Evolutionary conservation across 805 yeast species (phyloP), one percentile per base, ranked within the genome.

Genomic region (Monosporozyma unispora): DNA sequence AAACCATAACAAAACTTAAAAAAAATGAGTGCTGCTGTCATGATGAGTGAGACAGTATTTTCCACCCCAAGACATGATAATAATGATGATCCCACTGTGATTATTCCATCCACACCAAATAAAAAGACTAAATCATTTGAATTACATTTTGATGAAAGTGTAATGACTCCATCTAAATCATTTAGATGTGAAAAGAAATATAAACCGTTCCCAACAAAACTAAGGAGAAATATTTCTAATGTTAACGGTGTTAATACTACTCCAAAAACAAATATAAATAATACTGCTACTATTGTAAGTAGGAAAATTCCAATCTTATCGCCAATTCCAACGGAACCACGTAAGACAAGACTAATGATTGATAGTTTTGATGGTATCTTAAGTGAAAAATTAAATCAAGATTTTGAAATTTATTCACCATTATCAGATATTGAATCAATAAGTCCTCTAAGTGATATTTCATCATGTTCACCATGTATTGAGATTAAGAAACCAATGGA

Each of bases 381-480:
- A 22, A 43, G 54, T 28, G 31, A 31, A 1, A 50, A 48, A 29
- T 44, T 54, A 18, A 52, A 45, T 44, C 18, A n/a, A 10, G 58
- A 57, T 41, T 52, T 55, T 8, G 46, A 29, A 14, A 29, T 22
- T n/a, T 29, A 47, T 27, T 49, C 50, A 19, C 52, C 54, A 33
- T 29, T 44, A 16, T 53, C 59, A 10, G 62, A 58, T 39, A 43
- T 51, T 14, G 61, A 55, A 14, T 49, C 56, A 4, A 52, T 56
- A 9, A 59, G 63, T 52, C 63, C 63, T 12, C 47, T 55, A 19
- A 56, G 60, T 51, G 63, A 59, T 33, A 45, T 52, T 7, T 53
- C 57, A 23, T 55, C 60, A 14, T 47, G 44, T 12, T 51, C 56
- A 14, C 58, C 59, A 14, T 54, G 52, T 28, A 25, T 49, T n/a